These are phyloP conservation scores for Starmerella sp. DNA, from an alignment of 805 yeast species.

Conservation along the genomic window DNA sequence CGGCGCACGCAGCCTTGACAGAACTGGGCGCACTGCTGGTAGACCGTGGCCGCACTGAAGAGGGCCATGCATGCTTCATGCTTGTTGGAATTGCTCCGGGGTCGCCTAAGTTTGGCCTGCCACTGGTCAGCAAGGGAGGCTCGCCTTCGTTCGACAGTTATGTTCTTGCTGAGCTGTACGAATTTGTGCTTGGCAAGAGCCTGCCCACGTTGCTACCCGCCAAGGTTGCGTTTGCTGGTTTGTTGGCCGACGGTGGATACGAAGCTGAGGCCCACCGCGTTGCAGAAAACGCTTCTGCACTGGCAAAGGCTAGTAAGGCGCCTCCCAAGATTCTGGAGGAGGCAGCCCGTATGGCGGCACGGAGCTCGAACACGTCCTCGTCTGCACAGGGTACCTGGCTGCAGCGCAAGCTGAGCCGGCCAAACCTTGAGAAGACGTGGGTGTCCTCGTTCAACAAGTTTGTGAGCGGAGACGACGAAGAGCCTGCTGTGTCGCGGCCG, in stretches of 20 bases:
- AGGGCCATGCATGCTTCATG: constrained; percentile 32
- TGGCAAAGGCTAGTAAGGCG: constrained; percentile 12
- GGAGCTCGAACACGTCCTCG: constrained; percentile 22
- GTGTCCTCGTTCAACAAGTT: constrained; percentile 68
- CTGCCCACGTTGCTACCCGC: constrained; percentile 41
- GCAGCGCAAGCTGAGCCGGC: constrained; percentile 39
- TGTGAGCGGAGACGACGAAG: constrained; percentile 73
- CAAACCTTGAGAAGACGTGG: constrained; percentile 67
- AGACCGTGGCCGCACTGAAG: constrained; percentile 31
- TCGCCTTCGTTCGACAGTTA: constrained; percentile 32
- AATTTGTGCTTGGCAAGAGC: constrained; percentile 34
- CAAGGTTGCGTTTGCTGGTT: constrained; percentile 56
- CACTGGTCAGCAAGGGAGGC: constrained; percentile 21
- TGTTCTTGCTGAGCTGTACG: constrained; percentile 60
- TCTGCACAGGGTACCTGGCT: constrained; percentile 52
- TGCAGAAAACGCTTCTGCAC: constrained; percentile 22
- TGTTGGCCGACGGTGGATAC: constrained; percentile 57
- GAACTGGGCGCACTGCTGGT: constrained; percentile 32
- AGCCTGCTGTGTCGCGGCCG: background rate
- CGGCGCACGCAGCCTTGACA: constrained; percentile 25
- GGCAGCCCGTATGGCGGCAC: constrained; percentile 31
- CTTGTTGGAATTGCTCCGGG: constrained; percentile 27
- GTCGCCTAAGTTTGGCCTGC: constrained; percentile 21
- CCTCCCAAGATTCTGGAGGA: constrained; percentile 34
- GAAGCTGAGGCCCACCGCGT: constrained; percentile 40